phyloP scores from a whole-genome alignment of 139 green algal genomes.

The Raphidocelis subcapitata region DNA sequence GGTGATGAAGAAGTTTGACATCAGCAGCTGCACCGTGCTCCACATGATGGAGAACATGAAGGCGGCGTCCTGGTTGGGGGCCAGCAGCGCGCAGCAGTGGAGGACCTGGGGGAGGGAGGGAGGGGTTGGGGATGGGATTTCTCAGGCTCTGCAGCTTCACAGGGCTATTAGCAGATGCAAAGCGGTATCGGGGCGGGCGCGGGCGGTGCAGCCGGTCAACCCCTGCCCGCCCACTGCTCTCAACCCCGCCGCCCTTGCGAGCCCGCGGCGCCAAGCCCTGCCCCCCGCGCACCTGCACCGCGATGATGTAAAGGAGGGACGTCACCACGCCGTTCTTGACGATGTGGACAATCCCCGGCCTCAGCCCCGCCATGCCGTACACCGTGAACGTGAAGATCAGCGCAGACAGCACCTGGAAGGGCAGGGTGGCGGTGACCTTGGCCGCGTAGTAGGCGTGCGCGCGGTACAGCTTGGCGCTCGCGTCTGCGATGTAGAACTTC shows the following conservation, averaged over 20 bases:
- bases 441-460: slow-evolving; percentile 49
- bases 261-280: background rate
- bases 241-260: background rate
- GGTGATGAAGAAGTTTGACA: slow-evolving; percentile 39
- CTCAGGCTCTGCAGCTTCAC: background rate
- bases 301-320: slow-evolving; percentile 13
- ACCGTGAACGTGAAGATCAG: slow-evolving; percentile 33
- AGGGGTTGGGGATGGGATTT: background rate
- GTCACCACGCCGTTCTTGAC: slow-evolving; percentile 3
- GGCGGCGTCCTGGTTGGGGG: slow-evolving; percentile 32
- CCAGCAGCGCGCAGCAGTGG: slow-evolving; percentile 25
- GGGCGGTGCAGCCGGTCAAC: background rate
- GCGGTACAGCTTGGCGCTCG: slow-evolving; percentile 39
- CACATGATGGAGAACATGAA: slow-evolving; percentile 46
- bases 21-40: slow-evolving; percentile 30
- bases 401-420: slow-evolving; percentile 51
- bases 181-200: background rate
- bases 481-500: slow-evolving; percentile 38
- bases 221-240: too few relatives aligned
- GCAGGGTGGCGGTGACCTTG: slow-evolving; percentile 41
- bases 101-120: slow-evolving; percentile 28
- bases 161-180: background rate
- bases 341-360: background rate
- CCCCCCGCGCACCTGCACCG: slow-evolving; percentile 12
- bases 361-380: slow-evolving; percentile 44